phyloP scores from a whole-genome alignment of 306 rosid genomes.

The Casuarina cunninghamiana region DNA sequence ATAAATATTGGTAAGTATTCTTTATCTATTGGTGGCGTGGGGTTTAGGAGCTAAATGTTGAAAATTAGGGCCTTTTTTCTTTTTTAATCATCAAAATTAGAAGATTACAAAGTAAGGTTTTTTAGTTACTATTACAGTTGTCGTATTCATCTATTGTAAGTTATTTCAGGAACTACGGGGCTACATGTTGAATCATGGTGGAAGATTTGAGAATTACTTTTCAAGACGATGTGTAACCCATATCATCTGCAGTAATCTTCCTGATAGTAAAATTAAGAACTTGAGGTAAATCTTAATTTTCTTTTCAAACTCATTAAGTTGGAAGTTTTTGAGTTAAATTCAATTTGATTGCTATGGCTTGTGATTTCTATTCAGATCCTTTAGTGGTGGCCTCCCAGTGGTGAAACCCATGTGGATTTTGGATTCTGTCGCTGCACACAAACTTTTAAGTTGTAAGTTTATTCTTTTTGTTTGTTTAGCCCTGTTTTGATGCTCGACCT shows the following conservation, averaged over 20 bases:
- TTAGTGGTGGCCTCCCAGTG: constrained; percentile 87
- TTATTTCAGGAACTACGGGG: constrained; percentile 75
- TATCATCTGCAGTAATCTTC: constrained; percentile 86
- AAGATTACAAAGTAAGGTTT: background rate
- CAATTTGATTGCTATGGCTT: constrained; percentile 21
- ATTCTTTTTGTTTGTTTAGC: constrained; percentile 18
- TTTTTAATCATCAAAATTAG: background rate
- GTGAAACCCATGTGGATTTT: constrained; percentile 92
- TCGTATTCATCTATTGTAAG: constrained; percentile 4
- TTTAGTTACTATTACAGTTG: constrained; percentile 3
- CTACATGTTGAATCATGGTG: constrained; percentile 80
- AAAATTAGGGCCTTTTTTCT: background rate
- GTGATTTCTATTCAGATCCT: constrained; percentile 56
- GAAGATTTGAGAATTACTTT: constrained; percentile 88
- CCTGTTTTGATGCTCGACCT: background rate
- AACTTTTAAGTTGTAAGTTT: constrained; percentile 80
- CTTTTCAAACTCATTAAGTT: constrained; percentile 10
- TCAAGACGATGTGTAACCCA: constrained; percentile 76
- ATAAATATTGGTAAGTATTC: background rate
- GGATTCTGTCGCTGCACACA: constrained; percentile 76
- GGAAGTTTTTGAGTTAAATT: background rate
- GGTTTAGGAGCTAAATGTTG: background rate
- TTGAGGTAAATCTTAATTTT: constrained; percentile 53
- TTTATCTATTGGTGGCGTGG: background rate
- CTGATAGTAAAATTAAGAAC: constrained; percentile 72